Base-by-base conservation (phyloP, 176 grass and related monocot genomes). In the Aegilops umbellulata region DNA sequence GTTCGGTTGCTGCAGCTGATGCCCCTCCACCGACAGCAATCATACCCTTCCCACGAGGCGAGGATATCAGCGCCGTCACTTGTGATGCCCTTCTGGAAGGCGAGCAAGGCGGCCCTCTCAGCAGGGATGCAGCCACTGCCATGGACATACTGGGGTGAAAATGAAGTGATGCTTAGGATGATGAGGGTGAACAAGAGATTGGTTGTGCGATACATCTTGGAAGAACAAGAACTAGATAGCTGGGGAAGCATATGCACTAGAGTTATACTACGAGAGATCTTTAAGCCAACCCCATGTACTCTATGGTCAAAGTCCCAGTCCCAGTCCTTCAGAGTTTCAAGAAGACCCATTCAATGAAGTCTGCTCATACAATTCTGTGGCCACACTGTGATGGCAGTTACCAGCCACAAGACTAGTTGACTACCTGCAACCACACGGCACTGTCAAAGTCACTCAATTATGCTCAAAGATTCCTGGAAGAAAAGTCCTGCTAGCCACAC, bases 1-100 rank as follows among this genome's bases (percentile, higher is more conserved):
- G 89, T 90, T 47, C n/a, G 22, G 44, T 91, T 84, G 81, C 66
- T 81, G 23, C 89, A 91, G 4, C n/a, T 39, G 22, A 91, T 14
- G 1, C 88, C 84, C 12, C 24, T 39, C 88, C 88, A 90, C 14
- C 26, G 27, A 65, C 89, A 91, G 26, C 85, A 91, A 22, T 88
- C 63, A 5, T 15, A 0, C 1, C 81, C 81, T 5, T 71, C 39
- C 89, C 85, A 91, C 15, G 81, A 85, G 29, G 51, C 35, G 0
- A 91, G 70, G 22, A 23, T n/a, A 17, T 9, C 20, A 4, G 6
- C 9, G 5, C 8, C 1, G n/a, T 91, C 89, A 30, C 1, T 1
- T 19, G 1, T 25, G 49, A 85, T 51, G 19, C 76, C 77, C 25
- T 61, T 70, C 46, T 82, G 88, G 76, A 91, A 84, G 23, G 49